These are phyloP conservation scores for Zoysia pacifica DNA, from an alignment of 176 grass and related monocot genomes.

Conservation along the genomic window DNA sequence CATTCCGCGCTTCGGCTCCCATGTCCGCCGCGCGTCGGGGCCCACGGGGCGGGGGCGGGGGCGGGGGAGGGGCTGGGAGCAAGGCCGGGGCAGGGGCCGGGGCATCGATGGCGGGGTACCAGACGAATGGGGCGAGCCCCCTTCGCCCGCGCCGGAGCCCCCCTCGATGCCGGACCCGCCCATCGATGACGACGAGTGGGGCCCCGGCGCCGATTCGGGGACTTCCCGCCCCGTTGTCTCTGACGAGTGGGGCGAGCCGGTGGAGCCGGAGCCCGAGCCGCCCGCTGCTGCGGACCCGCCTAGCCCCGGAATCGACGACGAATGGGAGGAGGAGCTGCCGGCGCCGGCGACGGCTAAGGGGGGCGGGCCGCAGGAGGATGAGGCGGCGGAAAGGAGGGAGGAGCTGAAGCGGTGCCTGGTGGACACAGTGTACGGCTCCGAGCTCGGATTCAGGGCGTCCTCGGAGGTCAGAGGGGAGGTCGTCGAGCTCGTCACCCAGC, in stretches of 20 bases:
- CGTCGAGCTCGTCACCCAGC: slow-evolving; percentile 82
- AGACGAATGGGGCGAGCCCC: slow-evolving; percentile 67
- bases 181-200: slow-evolving; percentile 76
- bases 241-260: slow-evolving; percentile 82
- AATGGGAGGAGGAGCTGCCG: slow-evolving; percentile 50
- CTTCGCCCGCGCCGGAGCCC: slow-evolving; percentile 34
- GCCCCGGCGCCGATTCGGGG: slow-evolving; percentile 24
- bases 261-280: slow-evolving; percentile 47
- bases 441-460: slow-evolving; percentile 76
- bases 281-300: slow-evolving; percentile 61
- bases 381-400: slow-evolving; percentile 40
- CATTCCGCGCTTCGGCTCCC: slow-evolving; percentile 6
- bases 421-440: slow-evolving; percentile 75
- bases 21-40: neutral
- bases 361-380: slow-evolving; percentile 5
- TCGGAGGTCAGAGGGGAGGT: slow-evolving; percentile 81
- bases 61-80: neutral
- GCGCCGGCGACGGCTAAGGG: neutral
- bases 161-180: slow-evolving; percentile 44
- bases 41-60: neutral
- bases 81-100: neutral
- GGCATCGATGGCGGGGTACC: slow-evolving; percentile 31
- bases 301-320: slow-evolving; percentile 50
- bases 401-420: slow-evolving; percentile 83
- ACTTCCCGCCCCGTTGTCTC: slow-evolving; percentile 37